phyloP scores from a whole-genome alignment of 805 yeast genomes.

The Metschnikowia similis region DNA sequence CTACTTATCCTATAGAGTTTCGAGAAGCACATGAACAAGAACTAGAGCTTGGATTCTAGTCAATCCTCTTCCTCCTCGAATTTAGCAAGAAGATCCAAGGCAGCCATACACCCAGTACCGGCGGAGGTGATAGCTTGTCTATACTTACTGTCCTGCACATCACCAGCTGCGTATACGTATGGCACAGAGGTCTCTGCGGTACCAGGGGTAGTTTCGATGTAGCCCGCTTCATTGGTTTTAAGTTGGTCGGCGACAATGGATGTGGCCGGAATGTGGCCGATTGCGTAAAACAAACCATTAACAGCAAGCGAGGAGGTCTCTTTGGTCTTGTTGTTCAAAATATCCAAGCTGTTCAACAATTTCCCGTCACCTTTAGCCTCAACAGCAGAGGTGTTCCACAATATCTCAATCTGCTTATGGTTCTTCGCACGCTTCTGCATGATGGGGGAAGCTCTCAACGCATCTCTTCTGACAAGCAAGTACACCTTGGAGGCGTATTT shows the following conservation, averaged over 20 bases:
- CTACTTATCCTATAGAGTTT: no score
- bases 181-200: slow-evolving; percentile 76
- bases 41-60: slow-evolving; percentile 9
- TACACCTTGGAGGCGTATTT: slow-evolving; percentile 96
- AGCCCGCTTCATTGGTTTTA: slow-evolving; percentile 83
- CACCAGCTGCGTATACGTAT: slow-evolving; percentile 98
- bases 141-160: slow-evolving; percentile 93
- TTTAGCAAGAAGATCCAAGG: slow-evolving; percentile 62
- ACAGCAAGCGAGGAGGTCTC: slow-evolving; percentile 67
- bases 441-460: slow-evolving; percentile 89
- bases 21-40: no score
- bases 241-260: slow-evolving; percentile 70
- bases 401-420: slow-evolving; percentile 85
- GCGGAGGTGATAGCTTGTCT: slow-evolving; percentile 99
- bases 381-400: slow-evolving; percentile 77
- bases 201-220: slow-evolving; percentile 87
- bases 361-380: slow-evolving; percentile 96
- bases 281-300: slow-evolving; percentile 94
- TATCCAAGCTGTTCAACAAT: slow-evolving; percentile 57
- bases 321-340: slow-evolving; percentile 69
- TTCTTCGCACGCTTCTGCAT: slow-evolving; percentile 90
- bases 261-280: slow-evolving; percentile 97
- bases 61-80: slow-evolving; percentile 21
- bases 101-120: slow-evolving; percentile 99
- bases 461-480: slow-evolving; percentile 90